phyloP scores from a whole-genome alignment of 495 filamentous ascomycete genomes.

The Paragyromitra xinjiangensis region DNA sequence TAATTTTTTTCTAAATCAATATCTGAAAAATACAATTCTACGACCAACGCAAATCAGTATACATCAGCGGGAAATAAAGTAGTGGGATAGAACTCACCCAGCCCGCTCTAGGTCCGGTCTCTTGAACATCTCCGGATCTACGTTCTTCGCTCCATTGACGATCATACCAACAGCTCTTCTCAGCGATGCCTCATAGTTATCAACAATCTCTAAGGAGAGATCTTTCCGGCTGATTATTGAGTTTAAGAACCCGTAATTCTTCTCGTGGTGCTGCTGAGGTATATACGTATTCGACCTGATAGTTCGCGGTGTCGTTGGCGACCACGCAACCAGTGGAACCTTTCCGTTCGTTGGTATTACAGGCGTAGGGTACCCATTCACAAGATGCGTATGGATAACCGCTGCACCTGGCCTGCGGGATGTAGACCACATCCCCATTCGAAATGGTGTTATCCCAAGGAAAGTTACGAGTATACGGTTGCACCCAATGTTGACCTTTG shows the following conservation, averaged over 20 bases:
- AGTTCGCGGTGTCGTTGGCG: conserved; percentile 57
- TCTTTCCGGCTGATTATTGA: conserved; percentile 34
- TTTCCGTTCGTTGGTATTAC: conserved; percentile 57
- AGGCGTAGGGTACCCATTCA: conserved; percentile 59
- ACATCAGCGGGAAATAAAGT: neutral
- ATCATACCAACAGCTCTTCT: conserved; percentile 36
- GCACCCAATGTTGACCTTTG: conserved; percentile 56
- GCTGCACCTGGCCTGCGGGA: conserved; percentile 60
- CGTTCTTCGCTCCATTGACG: conserved; percentile 33
- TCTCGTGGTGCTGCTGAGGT: conserved; percentile 57
- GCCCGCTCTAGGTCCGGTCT: conserved; percentile 34
- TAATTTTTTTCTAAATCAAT: neutral
- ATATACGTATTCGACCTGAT: conserved; percentile 51
- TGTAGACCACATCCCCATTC: conserved; percentile 60
- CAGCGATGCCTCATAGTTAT: conserved; percentile 30
- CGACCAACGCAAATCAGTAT: neutral
- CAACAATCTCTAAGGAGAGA: conserved; percentile 10
- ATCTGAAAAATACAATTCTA: conserved; percentile 43
- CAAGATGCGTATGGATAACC: conserved; percentile 60
- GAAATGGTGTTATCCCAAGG: conserved; percentile 59
- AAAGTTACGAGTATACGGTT: conserved; percentile 60
- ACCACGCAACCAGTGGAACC: conserved; percentile 59
- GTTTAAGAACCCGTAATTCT: conserved; percentile 58
- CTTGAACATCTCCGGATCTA: conserved; percentile 33
- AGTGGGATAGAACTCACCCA: conserved; percentile 15